Evolutionary conservation across 495 filamentous ascomycete genomes (phyloP).

Genomic region (Xylaria grammica): DNA sequence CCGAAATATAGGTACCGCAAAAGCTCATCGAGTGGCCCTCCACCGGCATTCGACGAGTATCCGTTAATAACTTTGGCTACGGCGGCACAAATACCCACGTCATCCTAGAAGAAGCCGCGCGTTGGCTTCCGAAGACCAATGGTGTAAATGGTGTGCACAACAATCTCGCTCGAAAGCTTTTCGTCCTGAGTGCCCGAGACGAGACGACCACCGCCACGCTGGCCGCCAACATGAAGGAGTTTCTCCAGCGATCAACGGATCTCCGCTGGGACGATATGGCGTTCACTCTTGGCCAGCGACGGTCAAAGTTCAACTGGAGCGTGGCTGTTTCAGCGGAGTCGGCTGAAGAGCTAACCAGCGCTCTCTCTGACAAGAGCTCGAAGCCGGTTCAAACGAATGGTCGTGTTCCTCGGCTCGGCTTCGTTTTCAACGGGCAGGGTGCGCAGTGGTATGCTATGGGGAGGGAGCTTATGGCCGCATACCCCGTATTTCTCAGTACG

Average conservation of each 20-base stretch:
- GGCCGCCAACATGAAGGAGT: constrained; percentile 46
- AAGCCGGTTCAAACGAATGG: constrained; percentile 37
- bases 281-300: constrained; percentile 48
- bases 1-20: not conserved
- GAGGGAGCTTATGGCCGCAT: constrained; percentile 42
- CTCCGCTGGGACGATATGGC: constrained; percentile 39
- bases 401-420: constrained; percentile 34
- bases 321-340: constrained; percentile 44
- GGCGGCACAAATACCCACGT: constrained; percentile 63
- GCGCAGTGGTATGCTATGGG: constrained; percentile 58
- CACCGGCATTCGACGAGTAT: constrained; percentile 43
- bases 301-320: constrained; percentile 47
- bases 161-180: constrained; percentile 44
- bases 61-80: constrained; percentile 63
- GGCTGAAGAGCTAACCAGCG: constrained; percentile 39
- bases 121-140: constrained; percentile 23
- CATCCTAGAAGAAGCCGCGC: constrained; percentile 51
- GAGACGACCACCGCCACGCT: constrained; percentile 33
- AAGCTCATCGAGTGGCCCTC: constrained; percentile 26
- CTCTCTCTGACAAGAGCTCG: constrained; percentile 22
- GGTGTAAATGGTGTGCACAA: constrained; percentile 34
- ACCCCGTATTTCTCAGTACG: constrained; percentile 32
- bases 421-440: constrained; percentile 47
- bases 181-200: constrained; percentile 53
- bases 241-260: constrained; percentile 22